A percentile compares a stretch with the other conserved stretches of the same genome.
Conservation (phyloP, 441 rosid genomes). For the Brassica hybrid region DNA sequence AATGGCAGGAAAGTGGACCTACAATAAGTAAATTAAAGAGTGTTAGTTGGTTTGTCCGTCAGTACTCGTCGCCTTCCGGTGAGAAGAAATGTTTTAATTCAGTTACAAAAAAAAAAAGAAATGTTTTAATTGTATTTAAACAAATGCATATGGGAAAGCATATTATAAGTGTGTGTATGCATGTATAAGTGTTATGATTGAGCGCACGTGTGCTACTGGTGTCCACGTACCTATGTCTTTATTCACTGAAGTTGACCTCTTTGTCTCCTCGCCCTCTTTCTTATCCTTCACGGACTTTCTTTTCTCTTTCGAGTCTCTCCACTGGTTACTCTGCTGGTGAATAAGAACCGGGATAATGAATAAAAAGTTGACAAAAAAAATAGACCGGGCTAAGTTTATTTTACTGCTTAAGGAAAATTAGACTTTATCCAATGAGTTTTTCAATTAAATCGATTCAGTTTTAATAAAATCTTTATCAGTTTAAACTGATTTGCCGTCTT, state of each 20-base stretch:
- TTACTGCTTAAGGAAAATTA: neutral
- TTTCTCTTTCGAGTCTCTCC: neutral
- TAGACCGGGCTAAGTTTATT: neutral
- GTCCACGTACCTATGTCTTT: conserved; percentile 68
- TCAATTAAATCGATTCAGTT: neutral
- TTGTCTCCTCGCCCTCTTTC: conserved; percentile 38
- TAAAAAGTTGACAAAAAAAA: no score
- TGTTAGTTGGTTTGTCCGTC: conserved; percentile 45
- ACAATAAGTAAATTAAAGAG: conserved; percentile 23
- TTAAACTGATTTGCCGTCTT: neutral
- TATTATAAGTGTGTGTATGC: neutral
- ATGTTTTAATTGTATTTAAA: neutral
- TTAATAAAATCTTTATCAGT: neutral
- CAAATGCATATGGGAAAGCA: neutral
- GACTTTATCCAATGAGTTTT: neutral
- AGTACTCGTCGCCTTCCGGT: conserved; percentile 34
- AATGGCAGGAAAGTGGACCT: conserved; percentile 18
- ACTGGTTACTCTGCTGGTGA: neutral
- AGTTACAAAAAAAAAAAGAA: no score
- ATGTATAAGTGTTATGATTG: conserved; percentile 50
- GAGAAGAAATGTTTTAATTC: neutral
- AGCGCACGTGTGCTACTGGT: conserved; percentile 65
- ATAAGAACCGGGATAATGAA: no score
- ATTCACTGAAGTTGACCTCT: conserved; percentile 48
- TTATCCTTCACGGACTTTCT: conserved; percentile 17